A percentile compares a stretch with the other conserved stretches of the same genome.
Evolutionary conservation across 192 early-diverging fungal genomes (phyloP).

Genomic region (Thamnidium elegans): DNA sequence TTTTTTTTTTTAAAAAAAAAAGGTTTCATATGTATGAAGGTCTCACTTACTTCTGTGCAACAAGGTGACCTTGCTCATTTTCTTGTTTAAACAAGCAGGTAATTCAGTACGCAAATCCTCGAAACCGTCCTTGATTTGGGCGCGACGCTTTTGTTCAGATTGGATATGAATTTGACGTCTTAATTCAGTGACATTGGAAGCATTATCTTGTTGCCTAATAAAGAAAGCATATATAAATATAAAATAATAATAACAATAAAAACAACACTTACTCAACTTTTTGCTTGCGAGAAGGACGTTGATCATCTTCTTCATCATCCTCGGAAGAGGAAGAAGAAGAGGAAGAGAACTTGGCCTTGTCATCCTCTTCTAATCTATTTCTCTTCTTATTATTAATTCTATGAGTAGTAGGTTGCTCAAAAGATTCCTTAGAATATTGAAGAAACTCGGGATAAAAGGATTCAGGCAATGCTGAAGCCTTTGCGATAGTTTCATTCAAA

Average conservation of each 20-base stretch:
- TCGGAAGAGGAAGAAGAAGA: constrained; percentile 2
- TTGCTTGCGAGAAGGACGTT: constrained; percentile 4
- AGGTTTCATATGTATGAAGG: no score
- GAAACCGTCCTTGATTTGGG: constrained; percentile 44
- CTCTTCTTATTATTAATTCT: constrained; percentile 1
- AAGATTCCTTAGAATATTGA: constrained; percentile 40
- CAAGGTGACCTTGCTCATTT: constrained; percentile 39
- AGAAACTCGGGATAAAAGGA: constrained; percentile 40
- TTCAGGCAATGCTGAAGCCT: constrained; percentile 39
- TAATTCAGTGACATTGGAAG: constrained; percentile 24
- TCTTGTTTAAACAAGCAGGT: constrained; percentile 36
- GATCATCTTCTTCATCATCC: constrained; percentile 9
- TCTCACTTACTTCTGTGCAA: constrained; percentile 40
- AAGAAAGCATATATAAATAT: background rate
- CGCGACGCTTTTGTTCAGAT: constrained; percentile 40
- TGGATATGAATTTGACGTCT: constrained; percentile 43
- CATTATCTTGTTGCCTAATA: background rate
- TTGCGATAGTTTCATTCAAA: constrained; percentile 37
- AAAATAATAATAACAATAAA: background rate
- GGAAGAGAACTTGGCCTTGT: background rate
- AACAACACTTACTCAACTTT: constrained; percentile 1
- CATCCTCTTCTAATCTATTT: constrained; percentile 2
- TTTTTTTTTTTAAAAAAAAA: no score
- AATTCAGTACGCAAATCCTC: constrained; percentile 37
- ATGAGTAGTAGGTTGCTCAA: constrained; percentile 34